Conservation (phyloP, 2,329 filamentous ascomycete genomes). For the Trichoderma sp. region DNA sequence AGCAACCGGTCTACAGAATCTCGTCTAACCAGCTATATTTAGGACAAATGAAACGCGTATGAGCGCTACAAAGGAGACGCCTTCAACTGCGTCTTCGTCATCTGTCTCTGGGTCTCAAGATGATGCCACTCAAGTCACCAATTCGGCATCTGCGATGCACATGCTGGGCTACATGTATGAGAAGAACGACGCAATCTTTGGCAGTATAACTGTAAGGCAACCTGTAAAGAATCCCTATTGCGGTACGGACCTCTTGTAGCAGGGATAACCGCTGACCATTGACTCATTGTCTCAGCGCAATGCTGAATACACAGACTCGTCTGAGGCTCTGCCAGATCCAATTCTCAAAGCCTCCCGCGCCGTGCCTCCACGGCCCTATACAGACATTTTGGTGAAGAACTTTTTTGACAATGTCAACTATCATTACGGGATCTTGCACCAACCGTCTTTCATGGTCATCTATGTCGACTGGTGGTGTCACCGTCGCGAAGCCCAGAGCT, state of each 20-base stretch:
- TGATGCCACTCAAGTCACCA: not conserved
- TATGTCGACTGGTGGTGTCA: constrained; percentile 11
- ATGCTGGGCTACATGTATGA: not conserved
- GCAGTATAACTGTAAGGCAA: not conserved
- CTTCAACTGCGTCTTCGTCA: not conserved
- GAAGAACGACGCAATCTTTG: not conserved
- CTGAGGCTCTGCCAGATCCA: not conserved
- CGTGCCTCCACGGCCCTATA: not conserved
- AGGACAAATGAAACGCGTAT: not conserved
- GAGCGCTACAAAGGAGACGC: not conserved
- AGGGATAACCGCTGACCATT: no score
- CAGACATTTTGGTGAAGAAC: not conserved
- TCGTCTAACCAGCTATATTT: not conserved
- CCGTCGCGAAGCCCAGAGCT: not conserved
- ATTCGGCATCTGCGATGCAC: not conserved
- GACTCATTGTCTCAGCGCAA: not conserved
- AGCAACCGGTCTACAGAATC: not conserved
- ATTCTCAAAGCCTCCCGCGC: not conserved
- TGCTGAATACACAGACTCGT: not conserved
- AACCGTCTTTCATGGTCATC: constrained; percentile 2
- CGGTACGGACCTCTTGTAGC: not conserved
- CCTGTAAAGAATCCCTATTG: no score
- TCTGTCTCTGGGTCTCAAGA: not conserved
- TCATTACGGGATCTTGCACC: constrained; percentile 3
- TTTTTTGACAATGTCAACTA: constrained; percentile 10